These are phyloP conservation scores for Fusarium sp. DNA, from an alignment of 2,329 filamentous ascomycete species.

Conservation along the genomic window DNA sequence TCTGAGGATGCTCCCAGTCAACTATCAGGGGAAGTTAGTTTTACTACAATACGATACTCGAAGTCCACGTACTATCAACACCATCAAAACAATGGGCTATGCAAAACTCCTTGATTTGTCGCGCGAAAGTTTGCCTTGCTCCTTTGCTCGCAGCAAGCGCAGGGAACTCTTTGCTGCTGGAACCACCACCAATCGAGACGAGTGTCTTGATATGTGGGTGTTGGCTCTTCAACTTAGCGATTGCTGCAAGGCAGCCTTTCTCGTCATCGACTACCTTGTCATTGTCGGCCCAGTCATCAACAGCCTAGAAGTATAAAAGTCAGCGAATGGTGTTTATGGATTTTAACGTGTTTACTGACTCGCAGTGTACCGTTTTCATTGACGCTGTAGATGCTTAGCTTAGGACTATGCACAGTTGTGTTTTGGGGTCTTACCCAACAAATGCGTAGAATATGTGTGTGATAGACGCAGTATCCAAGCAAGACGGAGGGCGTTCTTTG, in stretches of 20 bases:
- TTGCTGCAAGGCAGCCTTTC: constrained; percentile 70
- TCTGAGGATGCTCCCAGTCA: constrained; percentile 76
- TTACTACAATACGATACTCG: background rate
- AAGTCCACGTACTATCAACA: constrained; percentile 65
- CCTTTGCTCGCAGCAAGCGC: constrained; percentile 63
- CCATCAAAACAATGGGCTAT: constrained; percentile 71
- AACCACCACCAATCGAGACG: constrained; percentile 74
- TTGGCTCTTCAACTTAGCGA: constrained; percentile 68
- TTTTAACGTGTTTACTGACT: constrained; percentile 50
- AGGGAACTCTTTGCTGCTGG: constrained; percentile 72
- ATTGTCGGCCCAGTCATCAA: constrained; percentile 74
- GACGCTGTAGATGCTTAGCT: constrained; percentile 47
- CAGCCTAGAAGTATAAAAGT: constrained; percentile 47
- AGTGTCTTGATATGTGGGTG: constrained; percentile 69
- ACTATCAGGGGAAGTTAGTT: constrained; percentile 56
- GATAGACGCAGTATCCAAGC: constrained; percentile 66
- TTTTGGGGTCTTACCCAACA: constrained; percentile 57
- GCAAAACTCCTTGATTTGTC: constrained; percentile 65
- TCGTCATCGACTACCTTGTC: constrained; percentile 70
- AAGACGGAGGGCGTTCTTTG: constrained; percentile 69
- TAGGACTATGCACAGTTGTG: background rate
- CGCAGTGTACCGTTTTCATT: constrained; percentile 54
- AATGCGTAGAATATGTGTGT: constrained; percentile 76
- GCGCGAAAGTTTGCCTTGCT: constrained; percentile 66
- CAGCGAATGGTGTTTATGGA: background rate